Base-by-base conservation (phyloP, 495 filamentous ascomycete genomes). In the Trichoderma parareesei region DNA sequence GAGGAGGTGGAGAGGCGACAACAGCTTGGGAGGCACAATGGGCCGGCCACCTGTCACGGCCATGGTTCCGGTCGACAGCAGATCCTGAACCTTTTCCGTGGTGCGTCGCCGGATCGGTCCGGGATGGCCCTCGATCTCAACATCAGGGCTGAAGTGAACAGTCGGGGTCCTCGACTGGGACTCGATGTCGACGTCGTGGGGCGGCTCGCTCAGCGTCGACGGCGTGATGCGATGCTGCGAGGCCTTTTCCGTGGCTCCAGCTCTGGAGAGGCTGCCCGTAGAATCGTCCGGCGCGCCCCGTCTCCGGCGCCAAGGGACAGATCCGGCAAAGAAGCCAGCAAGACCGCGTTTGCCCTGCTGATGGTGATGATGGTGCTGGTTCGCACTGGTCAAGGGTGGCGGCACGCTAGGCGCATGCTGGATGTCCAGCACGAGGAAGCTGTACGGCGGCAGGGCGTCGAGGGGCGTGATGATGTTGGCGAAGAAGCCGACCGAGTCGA, bases 401-500 rank as follows among this genome's bases (percentile, higher is more conserved):
- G 33, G n/a, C 44, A 48, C 53, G 37, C 35, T 41, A 1, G 38
- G 14, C 60, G 69, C 73, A 64, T 80, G 81, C 65, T 64, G 73
- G 44, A 86, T 84, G 65, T 75, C 69, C 27, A 79, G 68, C 61
- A 82, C 80, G 61, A 74, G 70, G 71, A 84, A 82, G 4, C 68
- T 67, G 65, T 79, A 82, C 16, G 79, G 69, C 38, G 69, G 69
- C 5, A 84, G 62, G 5, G 79, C 74, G 35, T 83, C 81, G 10
- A 85, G 79, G 3, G 78, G 77, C 65, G 85, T 82, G 61, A 88
- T 78, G 61, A 86, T 81, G 65, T 84, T 82, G 55, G 84, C 82
- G 66, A 87, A 88, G 73, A 84, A 86, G 57, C 84, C 84, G 38
- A 88, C 80, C 8, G 80, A 77, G 35, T 79, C 76, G 44, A 84